phyloP scores from a whole-genome alignment of 345 rosid species.

The Ceriops decandra region DNA sequence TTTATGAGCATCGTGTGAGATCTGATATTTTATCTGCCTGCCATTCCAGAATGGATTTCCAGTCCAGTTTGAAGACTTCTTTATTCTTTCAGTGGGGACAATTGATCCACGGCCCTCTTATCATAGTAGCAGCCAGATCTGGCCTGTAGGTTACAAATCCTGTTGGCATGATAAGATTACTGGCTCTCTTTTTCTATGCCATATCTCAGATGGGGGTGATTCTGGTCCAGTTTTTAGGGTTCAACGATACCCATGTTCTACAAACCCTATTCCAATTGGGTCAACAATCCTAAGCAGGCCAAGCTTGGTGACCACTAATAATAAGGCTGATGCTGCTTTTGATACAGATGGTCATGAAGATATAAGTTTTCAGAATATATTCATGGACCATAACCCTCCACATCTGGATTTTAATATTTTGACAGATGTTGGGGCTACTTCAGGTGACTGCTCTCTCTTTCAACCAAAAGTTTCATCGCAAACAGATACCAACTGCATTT shows the following conservation, averaged over 20 bases:
- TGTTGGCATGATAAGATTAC: slow-evolving; percentile 42
- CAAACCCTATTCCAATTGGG: slow-evolving; percentile 26
- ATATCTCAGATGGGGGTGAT: slow-evolving; percentile 35
- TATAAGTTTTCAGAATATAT: slow-evolving; percentile 24
- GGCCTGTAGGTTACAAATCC: slow-evolving; percentile 40
- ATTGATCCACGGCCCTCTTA: slow-evolving; percentile 37
- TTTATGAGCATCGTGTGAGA: slow-evolving; percentile 7
- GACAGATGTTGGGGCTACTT: not conserved
- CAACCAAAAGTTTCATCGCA: slow-evolving; percentile 2
- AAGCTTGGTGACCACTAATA: slow-evolving; percentile 2
- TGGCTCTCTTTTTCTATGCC: slow-evolving; percentile 34
- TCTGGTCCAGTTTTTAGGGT: slow-evolving; percentile 36
- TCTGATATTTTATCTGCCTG: slow-evolving; percentile 6
- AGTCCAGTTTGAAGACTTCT: slow-evolving; percentile 37
- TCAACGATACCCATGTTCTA: slow-evolving; percentile 31
- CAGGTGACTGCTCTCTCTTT: slow-evolving; percentile 9
- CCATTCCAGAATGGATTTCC: slow-evolving; percentile 34
- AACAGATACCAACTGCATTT: not conserved
- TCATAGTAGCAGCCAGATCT: slow-evolving; percentile 29
- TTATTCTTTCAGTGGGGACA: slow-evolving; percentile 28
- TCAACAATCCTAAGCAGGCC: slow-evolving; percentile 27
- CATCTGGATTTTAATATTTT: slow-evolving; percentile 19
- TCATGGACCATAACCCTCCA: slow-evolving; percentile 24
- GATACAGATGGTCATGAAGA: slow-evolving; percentile 17
- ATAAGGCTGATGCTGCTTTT: slow-evolving; percentile 1